Conservation (phyloP, 768 basidiomycete species). For the Calvatia gigantea region DNA sequence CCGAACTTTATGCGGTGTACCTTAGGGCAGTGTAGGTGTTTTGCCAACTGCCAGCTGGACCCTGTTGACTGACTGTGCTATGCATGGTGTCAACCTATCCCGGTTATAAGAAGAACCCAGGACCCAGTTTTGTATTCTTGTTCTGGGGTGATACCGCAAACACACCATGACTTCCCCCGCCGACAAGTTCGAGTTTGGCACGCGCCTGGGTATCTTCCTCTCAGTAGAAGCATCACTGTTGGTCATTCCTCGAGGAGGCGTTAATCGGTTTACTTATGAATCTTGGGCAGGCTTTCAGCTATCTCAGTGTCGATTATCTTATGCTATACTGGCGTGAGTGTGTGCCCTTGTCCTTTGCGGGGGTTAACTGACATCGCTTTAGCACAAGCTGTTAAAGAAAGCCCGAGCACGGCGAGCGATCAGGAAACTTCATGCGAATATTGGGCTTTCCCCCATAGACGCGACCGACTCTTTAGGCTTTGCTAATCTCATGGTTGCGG, state of each 20-base stretch:
- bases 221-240: not conserved
- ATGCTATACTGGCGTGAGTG: not conserved
- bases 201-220: not conserved
- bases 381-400: not conserved
- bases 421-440: not conserved
- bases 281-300: not conserved
- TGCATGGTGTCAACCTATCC: too few relatives aligned
- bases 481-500: constrained; percentile 36
- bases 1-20: too few relatives aligned
- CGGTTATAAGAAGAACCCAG: too few relatives aligned
- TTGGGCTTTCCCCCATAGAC: constrained; percentile 7
- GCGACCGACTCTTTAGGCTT: constrained; percentile 31
- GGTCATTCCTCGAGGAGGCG: not conserved
- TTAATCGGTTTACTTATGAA: too few relatives aligned
- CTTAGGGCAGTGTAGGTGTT: too few relatives aligned
- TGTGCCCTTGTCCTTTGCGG: not conserved
- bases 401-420: not conserved
- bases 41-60: too few relatives aligned
- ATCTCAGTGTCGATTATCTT: not conserved
- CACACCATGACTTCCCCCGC: too few relatives aligned
- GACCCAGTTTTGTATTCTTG: too few relatives aligned
- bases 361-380: too few relatives aligned
- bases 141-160: too few relatives aligned
- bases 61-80: too few relatives aligned
- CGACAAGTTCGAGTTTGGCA: too few relatives aligned